These are phyloP conservation scores for Castanea mollissima DNA, from an alignment of 306 rosid genomes.

Conservation along the genomic window DNA sequence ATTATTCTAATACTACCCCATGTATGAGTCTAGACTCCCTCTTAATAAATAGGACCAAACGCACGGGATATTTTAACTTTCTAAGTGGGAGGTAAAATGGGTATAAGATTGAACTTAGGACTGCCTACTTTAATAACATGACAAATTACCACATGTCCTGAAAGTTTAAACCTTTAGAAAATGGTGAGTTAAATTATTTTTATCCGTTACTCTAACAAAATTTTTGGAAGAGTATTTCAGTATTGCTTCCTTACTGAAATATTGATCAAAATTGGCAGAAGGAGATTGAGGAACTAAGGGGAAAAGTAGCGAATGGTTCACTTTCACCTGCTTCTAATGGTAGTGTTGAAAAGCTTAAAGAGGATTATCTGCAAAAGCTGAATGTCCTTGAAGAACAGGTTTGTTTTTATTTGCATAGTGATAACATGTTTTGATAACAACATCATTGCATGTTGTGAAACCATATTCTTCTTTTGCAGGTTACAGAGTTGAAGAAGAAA, in stretches of 20 bases:
- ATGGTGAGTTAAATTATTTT: no score
- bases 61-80: no score
- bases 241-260: slow-evolving; percentile 22
- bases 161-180: no score
- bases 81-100: no score
- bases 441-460: not conserved
- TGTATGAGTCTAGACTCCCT: no score
- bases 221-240: no score
- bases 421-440: not conserved
- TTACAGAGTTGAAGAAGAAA: slow-evolving; percentile 69
- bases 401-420: slow-evolving; percentile 6
- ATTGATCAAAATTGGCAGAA: slow-evolving; percentile 41
- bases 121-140: no score
- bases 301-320: slow-evolving; percentile 38
- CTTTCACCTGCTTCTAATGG: slow-evolving; percentile 39
- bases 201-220: no score
- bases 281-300: slow-evolving; percentile 69
- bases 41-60: no score
- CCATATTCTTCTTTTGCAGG: slow-evolving; percentile 40
- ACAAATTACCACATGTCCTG: no score
- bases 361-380: slow-evolving; percentile 83
- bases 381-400: slow-evolving; percentile 84
- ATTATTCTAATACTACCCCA: no score
- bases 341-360: slow-evolving; percentile 66
- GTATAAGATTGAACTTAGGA: no score